These are phyloP conservation scores for Colletotrichum zoysiae DNA, from an alignment of 2,329 filamentous ascomycete genomes.

Conservation along the genomic window DNA sequence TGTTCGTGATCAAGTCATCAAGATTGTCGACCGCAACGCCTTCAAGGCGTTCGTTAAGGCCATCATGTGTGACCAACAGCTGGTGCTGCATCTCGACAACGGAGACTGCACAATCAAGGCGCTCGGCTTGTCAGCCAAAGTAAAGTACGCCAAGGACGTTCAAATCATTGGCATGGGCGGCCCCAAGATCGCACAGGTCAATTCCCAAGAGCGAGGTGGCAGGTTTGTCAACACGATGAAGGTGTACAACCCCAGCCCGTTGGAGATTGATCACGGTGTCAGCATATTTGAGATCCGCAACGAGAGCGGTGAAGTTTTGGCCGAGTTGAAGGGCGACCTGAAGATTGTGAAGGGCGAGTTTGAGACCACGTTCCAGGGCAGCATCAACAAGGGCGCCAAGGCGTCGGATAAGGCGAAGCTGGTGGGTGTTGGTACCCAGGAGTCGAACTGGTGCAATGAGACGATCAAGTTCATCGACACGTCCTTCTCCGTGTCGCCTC, in stretches of 20 bases:
- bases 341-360: constrained; percentile 47
- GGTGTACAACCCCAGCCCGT: constrained; percentile 48
- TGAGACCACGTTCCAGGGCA: constrained; percentile 48
- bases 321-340: constrained; percentile 48
- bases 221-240: constrained; percentile 44
- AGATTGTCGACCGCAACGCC: constrained; percentile 47
- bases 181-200: constrained; percentile 44
- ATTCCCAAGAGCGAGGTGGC: constrained; percentile 42
- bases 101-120: constrained; percentile 46
- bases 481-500: constrained; percentile 37
- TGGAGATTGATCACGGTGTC: constrained; percentile 50
- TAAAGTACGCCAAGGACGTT: constrained; percentile 48
- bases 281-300: constrained; percentile 51
- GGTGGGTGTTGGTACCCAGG: constrained; percentile 46
- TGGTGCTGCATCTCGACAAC: constrained; percentile 48
- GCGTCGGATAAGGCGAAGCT: constrained; percentile 44
- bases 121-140: constrained; percentile 45
- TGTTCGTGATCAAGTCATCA: constrained; percentile 47
- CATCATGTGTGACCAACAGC: constrained; percentile 48
- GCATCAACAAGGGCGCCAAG: constrained; percentile 32
- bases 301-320: constrained; percentile 45
- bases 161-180: constrained; percentile 47
- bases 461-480: constrained; percentile 47
- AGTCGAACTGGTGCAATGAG: constrained; percentile 47
- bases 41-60: constrained; percentile 50